These are phyloP conservation scores for Quercus tomentella DNA, from an alignment of 331 rosid genomes.

Conservation along the genomic window DNA sequence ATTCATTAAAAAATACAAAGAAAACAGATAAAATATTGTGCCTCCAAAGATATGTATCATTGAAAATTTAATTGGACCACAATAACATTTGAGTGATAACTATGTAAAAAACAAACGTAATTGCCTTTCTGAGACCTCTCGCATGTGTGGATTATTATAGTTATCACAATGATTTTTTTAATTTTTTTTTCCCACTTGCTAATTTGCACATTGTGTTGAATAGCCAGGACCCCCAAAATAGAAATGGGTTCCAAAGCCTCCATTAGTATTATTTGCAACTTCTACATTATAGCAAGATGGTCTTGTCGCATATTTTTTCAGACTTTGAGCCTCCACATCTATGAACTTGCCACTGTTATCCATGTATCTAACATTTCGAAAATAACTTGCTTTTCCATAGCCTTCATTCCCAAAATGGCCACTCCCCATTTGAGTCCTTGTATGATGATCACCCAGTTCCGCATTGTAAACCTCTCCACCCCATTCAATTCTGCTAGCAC, in stretches of 20 bases:
- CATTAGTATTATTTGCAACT: neutral
- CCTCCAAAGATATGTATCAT: too few relatives aligned
- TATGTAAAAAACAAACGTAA: too few relatives aligned
- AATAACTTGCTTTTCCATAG: slow-evolving; percentile 13
- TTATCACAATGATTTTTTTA: too few relatives aligned
- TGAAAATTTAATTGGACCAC: too few relatives aligned
- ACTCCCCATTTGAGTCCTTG: slow-evolving; percentile 32
- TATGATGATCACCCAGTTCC: neutral
- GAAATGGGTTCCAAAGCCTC: neutral
- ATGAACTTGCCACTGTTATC: neutral
- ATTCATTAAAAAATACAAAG: too few relatives aligned
- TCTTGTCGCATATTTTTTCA: neutral
- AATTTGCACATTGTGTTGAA: slow-evolving; percentile 4
- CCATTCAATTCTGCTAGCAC: neutral
- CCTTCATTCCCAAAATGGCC: slow-evolving; percentile 18
- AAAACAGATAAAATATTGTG: too few relatives aligned
- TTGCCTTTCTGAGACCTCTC: too few relatives aligned
- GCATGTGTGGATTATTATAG: too few relatives aligned
- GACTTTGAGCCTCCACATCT: neutral
- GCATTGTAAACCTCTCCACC: slow-evolving; percentile 23
- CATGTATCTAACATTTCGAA: slow-evolving; percentile 4
- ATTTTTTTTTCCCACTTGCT: neutral
- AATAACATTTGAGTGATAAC: too few relatives aligned
- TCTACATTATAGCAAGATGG: slow-evolving; percentile 16
- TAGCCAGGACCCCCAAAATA: slow-evolving; percentile 18